Evolutionary conservation across 257 asterid genomes (phyloP), one percentile per base, ranked within the genome.

Genomic region (Solanum paucissectum): DNA sequence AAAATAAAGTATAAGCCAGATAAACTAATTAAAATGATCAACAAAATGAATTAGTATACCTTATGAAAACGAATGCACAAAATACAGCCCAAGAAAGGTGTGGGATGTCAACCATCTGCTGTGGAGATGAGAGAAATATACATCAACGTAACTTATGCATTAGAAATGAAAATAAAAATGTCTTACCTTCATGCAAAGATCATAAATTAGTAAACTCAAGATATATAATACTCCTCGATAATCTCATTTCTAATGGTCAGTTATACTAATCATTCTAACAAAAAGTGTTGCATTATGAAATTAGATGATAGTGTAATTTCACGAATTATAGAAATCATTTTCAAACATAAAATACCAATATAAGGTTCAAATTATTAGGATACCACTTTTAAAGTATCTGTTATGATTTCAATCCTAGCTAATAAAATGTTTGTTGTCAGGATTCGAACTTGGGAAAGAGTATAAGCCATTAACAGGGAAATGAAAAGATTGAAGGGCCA

Each of bases 381-480:
- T 55, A 55, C 66, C 66, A 55, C 66, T 55, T 55, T 55, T 55
- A 55, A 55, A 55, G 66, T 55, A 55, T 55, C 55, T 66, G 73
- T 66, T 66, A 66, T 66, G 73, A 66, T 66, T 34, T 5, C 34
- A 66, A 66, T 55, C 66, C 12, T 5, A 25, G 14, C 69, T 66
- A 0, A 64, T 10, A n/a, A n/a, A n/a, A n/a, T n/a, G 33, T 64
- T n/a, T 2, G 29, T n/a, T 11, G 3, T 5, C 14, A 12, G 0
- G 34, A 25, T 10, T 64, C 0, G 18, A 64, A 64, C 18, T 64
- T 1, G 10, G 10, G 11, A 55, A 55, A 55, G 7, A n/a, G 18
- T 11, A 64, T 11, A 11, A 5, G 34, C 13, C 32, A 55, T 9
- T 64, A 9, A 11, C 1, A n/a, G 14, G 7, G 16, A 2, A 11